Evolutionary conservation across 441 rosid species (phyloP), one percentile per base, ranked within the genome.

Genomic region (Adansonia madagascariensis): DNA sequence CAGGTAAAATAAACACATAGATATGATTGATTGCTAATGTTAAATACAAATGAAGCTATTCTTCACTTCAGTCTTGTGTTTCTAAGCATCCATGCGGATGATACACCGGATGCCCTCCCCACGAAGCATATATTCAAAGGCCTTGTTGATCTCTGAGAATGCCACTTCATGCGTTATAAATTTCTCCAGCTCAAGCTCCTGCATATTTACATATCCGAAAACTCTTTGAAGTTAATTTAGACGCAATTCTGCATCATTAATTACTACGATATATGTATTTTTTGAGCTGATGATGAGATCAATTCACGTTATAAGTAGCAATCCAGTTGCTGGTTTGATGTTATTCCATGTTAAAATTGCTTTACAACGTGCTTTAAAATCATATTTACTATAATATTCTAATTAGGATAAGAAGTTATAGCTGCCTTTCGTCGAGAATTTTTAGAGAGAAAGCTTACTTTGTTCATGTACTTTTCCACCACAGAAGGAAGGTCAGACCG

Each of bases 401-500:
- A 49, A 49, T 49, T 49, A 49, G 14, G 53, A 49, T 49, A 10
- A 1, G 11, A 49, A 49, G n/a, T 49, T 49, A 39, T 49, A 56
- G 24, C 61, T 14, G 18, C 3, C 1, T 56, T 56, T 18, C 31
- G 24, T 18, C 24, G 11, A 56, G 11, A 44, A 3, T 18, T 22
- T 47, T 10, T 20, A 71, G 46, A 14, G 46, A 60, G 46, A 59
- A 44, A 46, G 67, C 17, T 61, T 75, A 91, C 98, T 89, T 90
- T 91, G 71, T 88, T 90, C 90, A 94, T 88, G 86, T 94, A 94
- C 73, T 81, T 86, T 57, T 94, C 95, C 8, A 94, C 98, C 15
- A 94, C 91, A 17, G 84, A 79, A 9, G 97, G 98, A 75, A 94
- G 87, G 76, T 94, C 98, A 4, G 89, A 82, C 27, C 89, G 90